These are phyloP conservation scores for Orobanche coerulescens DNA, from an alignment of 257 asterid species.

Conservation along the genomic window DNA sequence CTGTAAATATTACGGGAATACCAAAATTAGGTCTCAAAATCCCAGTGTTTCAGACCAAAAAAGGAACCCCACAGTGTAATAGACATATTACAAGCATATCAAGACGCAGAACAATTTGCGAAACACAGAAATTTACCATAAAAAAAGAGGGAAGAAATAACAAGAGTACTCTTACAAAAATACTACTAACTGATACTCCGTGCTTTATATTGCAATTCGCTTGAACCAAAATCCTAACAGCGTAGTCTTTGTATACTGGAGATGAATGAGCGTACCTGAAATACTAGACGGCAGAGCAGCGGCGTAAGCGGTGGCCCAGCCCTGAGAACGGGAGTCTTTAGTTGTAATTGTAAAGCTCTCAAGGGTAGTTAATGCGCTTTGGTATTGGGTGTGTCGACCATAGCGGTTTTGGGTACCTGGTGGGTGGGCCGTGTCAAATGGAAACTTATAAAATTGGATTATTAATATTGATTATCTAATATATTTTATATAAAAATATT, in stretches of 20 bases:
- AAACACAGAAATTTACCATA: not conserved
- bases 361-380: not conserved
- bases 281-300: not conserved
- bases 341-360: not conserved
- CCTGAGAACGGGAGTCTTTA: not conserved
- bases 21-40: conserved; percentile 24
- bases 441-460: too few species aligned
- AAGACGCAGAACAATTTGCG: not conserved
- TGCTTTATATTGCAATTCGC: conserved; percentile 3
- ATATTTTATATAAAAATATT: too few species aligned
- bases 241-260: not conserved
- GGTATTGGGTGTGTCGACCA: not conserved
- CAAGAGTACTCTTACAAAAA: not conserved
- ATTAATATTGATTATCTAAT: too few species aligned
- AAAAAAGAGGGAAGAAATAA: not conserved
- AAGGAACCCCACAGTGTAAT: too few species aligned
- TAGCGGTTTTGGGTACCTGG: not conserved
- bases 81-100: conserved; percentile 2
- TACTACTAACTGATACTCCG: conserved; percentile 7
- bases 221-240: conserved; percentile 12
- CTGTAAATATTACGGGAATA: conserved; percentile 27
- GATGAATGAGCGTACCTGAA: conserved; percentile 16
- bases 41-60: too few species aligned
- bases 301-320: conserved; percentile 24
- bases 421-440: too few species aligned